Percentiles rank a stretch among this genome's conserved stretches.
These are phyloP conservation scores for Dysphania ambrosioides DNA, from an alignment of 148 eudicot genomes.

Conservation along the genomic window DNA sequence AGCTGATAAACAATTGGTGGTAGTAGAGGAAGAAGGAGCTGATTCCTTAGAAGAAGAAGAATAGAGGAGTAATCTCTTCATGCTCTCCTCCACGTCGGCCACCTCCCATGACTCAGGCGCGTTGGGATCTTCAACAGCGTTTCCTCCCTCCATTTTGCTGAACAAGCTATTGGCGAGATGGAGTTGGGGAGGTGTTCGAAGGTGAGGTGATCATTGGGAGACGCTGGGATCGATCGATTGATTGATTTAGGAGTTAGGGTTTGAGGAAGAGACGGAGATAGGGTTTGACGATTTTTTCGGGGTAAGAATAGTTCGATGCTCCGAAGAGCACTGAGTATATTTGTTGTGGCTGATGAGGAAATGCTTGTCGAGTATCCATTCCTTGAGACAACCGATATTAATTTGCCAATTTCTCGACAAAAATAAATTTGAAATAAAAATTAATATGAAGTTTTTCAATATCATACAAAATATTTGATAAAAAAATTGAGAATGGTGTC, in stretches of 20 bases:
- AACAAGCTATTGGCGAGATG: not conserved
- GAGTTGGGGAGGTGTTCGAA: too few relatives aligned
- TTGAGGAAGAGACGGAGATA: conserved; percentile 23
- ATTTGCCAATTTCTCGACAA: too few relatives aligned
- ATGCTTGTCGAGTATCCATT: too few relatives aligned
- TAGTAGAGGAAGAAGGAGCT: conserved; percentile 19
- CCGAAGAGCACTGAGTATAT: too few relatives aligned
- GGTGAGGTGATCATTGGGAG: conserved; percentile 27
- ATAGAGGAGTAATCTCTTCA: conserved; percentile 59
- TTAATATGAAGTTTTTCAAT: too few relatives aligned
- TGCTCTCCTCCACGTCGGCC: conserved; percentile 79
- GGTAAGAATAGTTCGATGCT: too few relatives aligned
- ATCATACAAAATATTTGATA: too few relatives aligned
- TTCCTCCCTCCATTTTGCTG: conserved; percentile 23
- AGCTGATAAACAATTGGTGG: conserved; percentile 8
- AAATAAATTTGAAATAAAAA: too few relatives aligned
- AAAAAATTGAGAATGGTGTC: too few relatives aligned
- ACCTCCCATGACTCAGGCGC: conserved; percentile 91
- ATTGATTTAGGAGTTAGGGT: conserved; percentile 24
- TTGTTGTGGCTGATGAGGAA: too few relatives aligned
- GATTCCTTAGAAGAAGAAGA: conserved; percentile 30
- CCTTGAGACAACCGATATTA: too few relatives aligned
- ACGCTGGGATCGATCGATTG: not conserved
- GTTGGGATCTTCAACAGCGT: conserved; percentile 23
- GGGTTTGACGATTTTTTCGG: conserved; percentile 6